These are phyloP conservation scores for Claviceps sp. DNA, from an alignment of 2,329 filamentous ascomycete genomes.

Conservation along the genomic window DNA sequence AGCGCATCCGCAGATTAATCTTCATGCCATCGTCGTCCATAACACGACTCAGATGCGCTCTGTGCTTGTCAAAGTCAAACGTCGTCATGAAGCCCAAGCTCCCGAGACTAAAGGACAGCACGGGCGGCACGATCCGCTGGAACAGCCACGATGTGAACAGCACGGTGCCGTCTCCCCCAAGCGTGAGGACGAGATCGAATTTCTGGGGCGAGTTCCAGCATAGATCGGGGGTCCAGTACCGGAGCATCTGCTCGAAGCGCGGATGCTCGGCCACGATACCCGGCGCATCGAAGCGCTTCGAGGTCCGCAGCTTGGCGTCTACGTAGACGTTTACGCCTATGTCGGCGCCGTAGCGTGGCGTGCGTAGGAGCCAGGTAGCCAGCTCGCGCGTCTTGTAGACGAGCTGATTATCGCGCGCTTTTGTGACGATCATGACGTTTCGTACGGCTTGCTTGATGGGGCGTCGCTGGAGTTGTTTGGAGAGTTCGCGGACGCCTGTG, in stretches of 20 bases:
- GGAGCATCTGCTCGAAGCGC: conserved; percentile 70
- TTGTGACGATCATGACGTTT: conserved; percentile 97
- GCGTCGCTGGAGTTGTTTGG: conserved; percentile 82
- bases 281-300: conserved; percentile 72
- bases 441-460: conserved; percentile 85
- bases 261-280: conserved; percentile 61
- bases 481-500: conserved; percentile 87
- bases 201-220: conserved; percentile 91
- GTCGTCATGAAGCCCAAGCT: conserved; percentile 81
- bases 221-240: conserved; percentile 92
- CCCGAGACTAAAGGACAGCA: conserved; percentile 72
- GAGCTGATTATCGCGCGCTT: conserved; percentile 87
- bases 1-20: conserved; percentile 95
- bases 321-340: conserved; percentile 95
- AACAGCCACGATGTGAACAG: conserved; percentile 88
- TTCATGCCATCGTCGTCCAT: conserved; percentile 96
- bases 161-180: conserved; percentile 78
- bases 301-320: conserved; percentile 83
- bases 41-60: conserved; percentile 70
- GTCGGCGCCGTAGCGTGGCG: conserved; percentile 77
- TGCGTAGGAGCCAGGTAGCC: conserved; percentile 74
- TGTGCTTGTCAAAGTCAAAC: conserved; percentile 80
- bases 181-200: conserved; percentile 84
- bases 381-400: conserved; percentile 82
- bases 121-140: conserved; percentile 74